Conservation (phyloP, 2,329 filamentous ascomycete genomes). For the Talaromyces sp. region DNA sequence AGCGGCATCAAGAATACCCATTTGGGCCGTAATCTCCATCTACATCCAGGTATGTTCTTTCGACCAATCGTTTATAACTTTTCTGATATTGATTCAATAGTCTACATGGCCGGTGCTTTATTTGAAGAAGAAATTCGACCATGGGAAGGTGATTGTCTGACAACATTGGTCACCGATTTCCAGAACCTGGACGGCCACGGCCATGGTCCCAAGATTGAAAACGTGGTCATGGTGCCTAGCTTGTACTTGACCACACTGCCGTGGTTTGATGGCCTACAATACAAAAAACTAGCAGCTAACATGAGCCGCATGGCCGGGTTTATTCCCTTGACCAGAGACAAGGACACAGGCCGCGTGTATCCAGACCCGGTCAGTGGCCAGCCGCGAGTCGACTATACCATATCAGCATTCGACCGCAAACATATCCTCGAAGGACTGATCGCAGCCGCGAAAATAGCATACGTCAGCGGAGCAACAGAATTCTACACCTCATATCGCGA, state of each 20-base stretch:
- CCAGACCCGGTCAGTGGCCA: constrained; percentile 63
- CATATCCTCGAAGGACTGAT: constrained; percentile 68
- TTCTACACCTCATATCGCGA: constrained; percentile 63
- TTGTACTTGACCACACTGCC: constrained; percentile 58
- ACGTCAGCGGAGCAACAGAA: constrained; percentile 72
- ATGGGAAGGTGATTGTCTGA: constrained; percentile 76
- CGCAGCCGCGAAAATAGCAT: constrained; percentile 69
- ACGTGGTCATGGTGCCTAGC: constrained; percentile 68
- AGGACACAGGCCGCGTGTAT: constrained; percentile 68
- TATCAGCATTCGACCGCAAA: constrained; percentile 65
- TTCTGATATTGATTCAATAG: constrained; percentile 16
- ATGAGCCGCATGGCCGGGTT: constrained; percentile 65
- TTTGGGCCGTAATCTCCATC: constrained; percentile 72
- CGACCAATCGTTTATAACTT: background rate
- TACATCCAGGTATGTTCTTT: constrained; percentile 64
- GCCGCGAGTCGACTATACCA: constrained; percentile 63
- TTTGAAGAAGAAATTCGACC: constrained; percentile 66
- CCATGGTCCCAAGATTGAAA: constrained; percentile 78
- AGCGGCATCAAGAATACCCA: constrained; percentile 78
- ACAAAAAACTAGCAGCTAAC: constrained; percentile 65
- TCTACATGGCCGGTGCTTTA: constrained; percentile 48
- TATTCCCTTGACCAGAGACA: constrained; percentile 70
- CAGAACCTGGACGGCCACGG: constrained; percentile 75
- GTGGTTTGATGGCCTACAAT: constrained; percentile 64
- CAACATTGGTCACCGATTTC: constrained; percentile 68